phyloP scores from a whole-genome alignment of 257 asterid genomes.

The Solanum virginianum region DNA sequence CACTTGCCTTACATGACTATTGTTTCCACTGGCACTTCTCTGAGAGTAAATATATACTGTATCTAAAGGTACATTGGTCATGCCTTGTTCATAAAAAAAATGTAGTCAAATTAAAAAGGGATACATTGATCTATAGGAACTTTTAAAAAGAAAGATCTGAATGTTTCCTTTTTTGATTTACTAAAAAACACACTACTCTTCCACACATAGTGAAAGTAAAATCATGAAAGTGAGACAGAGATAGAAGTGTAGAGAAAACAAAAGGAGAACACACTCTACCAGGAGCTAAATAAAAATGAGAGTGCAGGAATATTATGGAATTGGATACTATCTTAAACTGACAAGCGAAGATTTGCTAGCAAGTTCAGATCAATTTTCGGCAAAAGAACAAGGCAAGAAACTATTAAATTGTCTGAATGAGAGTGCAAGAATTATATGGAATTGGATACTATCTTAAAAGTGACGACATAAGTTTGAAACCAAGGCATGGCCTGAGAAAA shows the following conservation, averaged over 20 bases:
- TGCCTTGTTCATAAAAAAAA: neutral
- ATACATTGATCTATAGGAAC: neutral
- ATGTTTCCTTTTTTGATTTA: neutral
- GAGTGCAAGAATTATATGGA: neutral
- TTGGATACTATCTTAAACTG: neutral
- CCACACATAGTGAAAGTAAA: neutral
- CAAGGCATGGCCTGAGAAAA: neutral
- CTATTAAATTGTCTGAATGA: neutral
- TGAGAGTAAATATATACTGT: neutral
- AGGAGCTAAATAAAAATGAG: neutral
- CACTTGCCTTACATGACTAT: neutral
- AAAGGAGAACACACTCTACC: neutral
- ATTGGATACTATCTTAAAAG: neutral
- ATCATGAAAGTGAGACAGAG: neutral
- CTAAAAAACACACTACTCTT: neutral
- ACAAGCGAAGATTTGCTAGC: neutral
- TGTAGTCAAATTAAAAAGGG: neutral
- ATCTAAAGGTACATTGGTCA: neutral
- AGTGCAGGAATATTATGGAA: neutral
- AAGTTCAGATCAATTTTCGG: neutral
- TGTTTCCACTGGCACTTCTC: neutral
- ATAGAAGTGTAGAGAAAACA: neutral
- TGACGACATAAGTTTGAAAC: neutral
- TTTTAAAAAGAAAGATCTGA: neutral
- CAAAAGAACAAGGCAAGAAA: neutral